A percentile compares a stretch with the other conserved stretches of the same genome.
phyloP scores from a whole-genome alignment of 2,329 filamentous ascomycete genomes.

The Penicillium sp. region DNA sequence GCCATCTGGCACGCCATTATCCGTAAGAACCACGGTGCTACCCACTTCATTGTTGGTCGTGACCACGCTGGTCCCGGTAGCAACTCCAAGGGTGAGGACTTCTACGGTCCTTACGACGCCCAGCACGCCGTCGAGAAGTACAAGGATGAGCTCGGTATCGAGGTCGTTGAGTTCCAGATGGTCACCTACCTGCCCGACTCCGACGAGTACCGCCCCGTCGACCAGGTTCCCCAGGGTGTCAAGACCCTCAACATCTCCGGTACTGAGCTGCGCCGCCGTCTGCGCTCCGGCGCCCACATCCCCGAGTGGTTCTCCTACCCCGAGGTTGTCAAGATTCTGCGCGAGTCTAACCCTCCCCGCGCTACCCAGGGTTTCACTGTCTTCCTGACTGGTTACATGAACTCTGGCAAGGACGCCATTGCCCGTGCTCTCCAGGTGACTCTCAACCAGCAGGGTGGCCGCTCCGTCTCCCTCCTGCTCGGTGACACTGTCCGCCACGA shows the following conservation, averaged over 20 bases:
- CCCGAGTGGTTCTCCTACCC: conserved; percentile 99
- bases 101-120: conserved; percentile 97
- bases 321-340: conserved; percentile 93
- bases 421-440: conserved; percentile 94
- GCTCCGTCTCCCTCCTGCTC: conserved; percentile 88
- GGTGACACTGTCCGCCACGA: conserved; percentile 94
- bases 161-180: conserved; percentile 99
- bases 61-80: conserved; percentile 98
- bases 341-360: conserved; percentile 92
- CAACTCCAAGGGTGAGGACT: conserved; percentile 95
- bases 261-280: conserved; percentile 86
- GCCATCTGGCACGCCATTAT: conserved; percentile 99
- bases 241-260: conserved; percentile 87
- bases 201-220: conserved; percentile 92
- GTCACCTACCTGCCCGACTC: conserved; percentile 98
- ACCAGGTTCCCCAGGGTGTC: conserved; percentile 80
- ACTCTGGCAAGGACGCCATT: conserved; percentile 95
- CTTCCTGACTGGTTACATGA: conserved; percentile 96
- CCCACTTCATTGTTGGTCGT: conserved; percentile 98
- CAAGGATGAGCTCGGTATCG: conserved; percentile 92
- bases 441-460: conserved; percentile 95
- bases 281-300: conserved; percentile 89
- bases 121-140: conserved; percentile 97
- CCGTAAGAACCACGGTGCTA: conserved; percentile 98
- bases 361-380: conserved; percentile 94